Evolutionary conservation across 192 early-diverging fungal genomes (phyloP).

Genomic region (Rhizophlyctis rosea): DNA sequence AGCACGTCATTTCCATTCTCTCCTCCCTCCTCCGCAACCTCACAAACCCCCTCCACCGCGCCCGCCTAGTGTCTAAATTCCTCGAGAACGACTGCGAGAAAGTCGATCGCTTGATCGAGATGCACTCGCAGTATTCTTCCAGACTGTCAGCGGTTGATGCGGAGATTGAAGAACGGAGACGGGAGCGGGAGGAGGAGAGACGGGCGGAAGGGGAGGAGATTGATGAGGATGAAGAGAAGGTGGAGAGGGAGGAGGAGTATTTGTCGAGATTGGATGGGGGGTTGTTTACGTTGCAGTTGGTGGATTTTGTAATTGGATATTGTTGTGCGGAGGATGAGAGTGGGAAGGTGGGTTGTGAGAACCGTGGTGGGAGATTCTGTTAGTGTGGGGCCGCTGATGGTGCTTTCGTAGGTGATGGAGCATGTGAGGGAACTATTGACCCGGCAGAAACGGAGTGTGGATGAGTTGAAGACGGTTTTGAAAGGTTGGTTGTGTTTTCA

Average conservation of each 20-base stretch:
- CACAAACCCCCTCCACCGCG: constrained; percentile 54
- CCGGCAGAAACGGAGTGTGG: too few relatives aligned
- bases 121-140: constrained; percentile 66
- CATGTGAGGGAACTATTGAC: too few relatives aligned
- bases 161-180: constrained; percentile 41
- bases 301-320: constrained; percentile 67
- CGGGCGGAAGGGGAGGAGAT: constrained; percentile 33
- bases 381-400: too few relatives aligned
- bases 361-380: too few relatives aligned
- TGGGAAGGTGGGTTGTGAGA: constrained; percentile 33
- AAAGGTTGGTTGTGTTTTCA: too few relatives aligned
- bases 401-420: too few relatives aligned
- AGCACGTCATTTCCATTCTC: constrained; percentile 82
- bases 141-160: constrained; percentile 57
- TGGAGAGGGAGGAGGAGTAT: constrained; percentile 60
- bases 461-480: too few relatives aligned
- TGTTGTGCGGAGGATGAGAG: constrained; percentile 53
- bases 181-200: constrained; percentile 27
- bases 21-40: constrained; percentile 73
- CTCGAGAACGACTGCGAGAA: constrained; percentile 75
- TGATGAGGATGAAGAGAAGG: constrained; percentile 57
- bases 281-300: constrained; percentile 60
- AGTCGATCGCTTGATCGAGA: constrained; percentile 76
- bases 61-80: constrained; percentile 82
- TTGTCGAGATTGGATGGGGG: constrained; percentile 71